Percentiles rank a stretch among this genome's conserved stretches.
Conservation (phyloP, 108 stramenopile species). For the Seminavis robusta region DNA sequence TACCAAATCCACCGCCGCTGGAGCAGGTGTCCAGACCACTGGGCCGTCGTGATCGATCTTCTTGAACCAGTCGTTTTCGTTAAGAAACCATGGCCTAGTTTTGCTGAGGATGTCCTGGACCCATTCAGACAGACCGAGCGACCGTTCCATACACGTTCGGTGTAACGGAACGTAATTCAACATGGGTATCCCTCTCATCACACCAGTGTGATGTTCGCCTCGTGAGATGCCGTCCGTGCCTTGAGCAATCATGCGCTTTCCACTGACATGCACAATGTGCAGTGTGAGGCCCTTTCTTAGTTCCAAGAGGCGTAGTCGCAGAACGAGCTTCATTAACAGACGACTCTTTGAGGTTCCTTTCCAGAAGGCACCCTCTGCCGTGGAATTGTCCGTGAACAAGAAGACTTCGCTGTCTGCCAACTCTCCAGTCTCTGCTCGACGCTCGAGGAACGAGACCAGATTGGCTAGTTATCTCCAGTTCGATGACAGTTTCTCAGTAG, state of each 20-base stretch:
- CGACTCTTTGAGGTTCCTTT: slow-evolving; percentile 19
- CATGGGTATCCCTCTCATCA: slow-evolving; percentile 2
- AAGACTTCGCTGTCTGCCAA: slow-evolving; percentile 27
- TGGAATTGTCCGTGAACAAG: slow-evolving; percentile 47
- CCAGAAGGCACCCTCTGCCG: slow-evolving; percentile 22
- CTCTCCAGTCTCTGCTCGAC: slow-evolving; percentile 4
- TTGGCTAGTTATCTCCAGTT: slow-evolving; percentile 30
- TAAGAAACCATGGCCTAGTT: too few relatives aligned
- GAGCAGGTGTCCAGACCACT: slow-evolving; percentile 31
- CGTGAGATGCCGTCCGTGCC: slow-evolving; percentile 21
- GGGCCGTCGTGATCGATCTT: neutral
- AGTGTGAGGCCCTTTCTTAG: slow-evolving; percentile 8
- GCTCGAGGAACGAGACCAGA: slow-evolving; percentile 27
- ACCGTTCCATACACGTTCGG: slow-evolving; percentile 4
- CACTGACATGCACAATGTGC: slow-evolving; percentile 20
- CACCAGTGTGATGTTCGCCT: slow-evolving; percentile 15
- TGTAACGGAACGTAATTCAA: neutral
- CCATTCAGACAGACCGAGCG: too few relatives aligned
- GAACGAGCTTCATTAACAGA: slow-evolving; percentile 12
- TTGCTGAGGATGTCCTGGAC: too few relatives aligned
- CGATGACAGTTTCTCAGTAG: too few relatives aligned
- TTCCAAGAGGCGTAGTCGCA: slow-evolving; percentile 20
- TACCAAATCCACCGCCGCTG: slow-evolving; percentile 19
- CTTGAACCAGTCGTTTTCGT: slow-evolving; percentile 24
- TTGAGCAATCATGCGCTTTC: slow-evolving; percentile 18